Evolutionary conservation across 2,329 filamentous ascomycete genomes (phyloP).

Genomic region (Dothideomycetes sp.): DNA sequence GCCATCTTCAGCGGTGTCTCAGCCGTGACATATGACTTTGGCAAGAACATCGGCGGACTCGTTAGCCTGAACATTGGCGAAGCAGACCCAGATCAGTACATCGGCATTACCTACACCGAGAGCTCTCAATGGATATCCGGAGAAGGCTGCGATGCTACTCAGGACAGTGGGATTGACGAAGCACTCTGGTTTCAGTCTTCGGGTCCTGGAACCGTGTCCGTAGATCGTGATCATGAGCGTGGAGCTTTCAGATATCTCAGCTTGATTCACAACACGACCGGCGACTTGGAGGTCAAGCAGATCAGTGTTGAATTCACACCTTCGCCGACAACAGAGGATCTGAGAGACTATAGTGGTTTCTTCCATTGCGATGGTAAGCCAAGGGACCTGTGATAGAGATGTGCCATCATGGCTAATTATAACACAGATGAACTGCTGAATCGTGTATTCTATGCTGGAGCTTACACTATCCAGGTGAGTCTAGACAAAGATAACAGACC

Average conservation of each 20-base stretch:
- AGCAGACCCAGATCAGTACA: conserved; percentile 29
- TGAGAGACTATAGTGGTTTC: conserved; percentile 32
- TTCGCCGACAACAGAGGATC: conserved; percentile 32
- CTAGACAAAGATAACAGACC: no score
- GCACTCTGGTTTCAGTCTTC: conserved; percentile 39
- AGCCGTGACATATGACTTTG: conserved; percentile 34
- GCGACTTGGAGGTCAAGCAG: conserved; percentile 29
- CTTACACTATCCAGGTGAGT: conserved; percentile 21
- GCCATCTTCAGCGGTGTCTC: conserved; percentile 29
- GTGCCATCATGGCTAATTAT: background rate
- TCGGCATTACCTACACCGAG: conserved; percentile 36
- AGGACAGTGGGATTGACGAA: conserved; percentile 38
- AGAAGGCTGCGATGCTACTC: conserved; percentile 38
- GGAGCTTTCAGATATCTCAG: conserved; percentile 41
- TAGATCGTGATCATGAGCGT: conserved; percentile 33
- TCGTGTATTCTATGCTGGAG: conserved; percentile 36
- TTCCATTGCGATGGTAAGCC: conserved; percentile 31
- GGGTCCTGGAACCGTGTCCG: conserved; percentile 33
- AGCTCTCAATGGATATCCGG: conserved; percentile 42
- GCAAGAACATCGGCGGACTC: conserved; percentile 33
- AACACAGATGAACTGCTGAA: conserved; percentile 32
- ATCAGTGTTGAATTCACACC: conserved; percentile 37
- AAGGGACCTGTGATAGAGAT: background rate
- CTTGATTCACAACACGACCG: conserved; percentile 36
- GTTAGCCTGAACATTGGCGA: conserved; percentile 29